Evolutionary conservation across 164 flowering plant species (phyloP), one percentile per base, ranked within the genome.

Genomic region (Litsea cubeba): DNA sequence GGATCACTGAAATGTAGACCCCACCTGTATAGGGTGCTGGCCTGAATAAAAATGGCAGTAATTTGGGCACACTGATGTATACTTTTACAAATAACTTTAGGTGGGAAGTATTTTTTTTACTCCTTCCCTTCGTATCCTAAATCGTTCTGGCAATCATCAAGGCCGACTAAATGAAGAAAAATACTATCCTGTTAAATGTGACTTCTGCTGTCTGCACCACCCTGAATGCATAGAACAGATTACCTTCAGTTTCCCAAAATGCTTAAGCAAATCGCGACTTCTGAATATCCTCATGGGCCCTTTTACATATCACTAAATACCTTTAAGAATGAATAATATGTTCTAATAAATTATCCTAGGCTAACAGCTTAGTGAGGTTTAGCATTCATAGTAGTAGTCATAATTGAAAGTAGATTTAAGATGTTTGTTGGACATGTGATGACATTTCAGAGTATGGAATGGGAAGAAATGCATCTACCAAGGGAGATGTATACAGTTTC

Each of bases 401-500:
- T 40, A 40, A 40, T 8, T 54, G 60, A 54, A 54, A 54, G 60
- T 14, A 54, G 60, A 54, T 54, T 54, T 17, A 20, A 14, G 12
- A 14, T 54, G 60, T 2, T 17, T 54, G 20, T 12, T 54, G 60
- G 6, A 54, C 60, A 20, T 54, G 46, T 40, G 46, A 40, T 40
- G 60, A 54, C 24, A 22, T 25, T 63, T 63, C 66, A 82, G 77
- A 82, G 80, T 77, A 77, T 63, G 84, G 82, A 62, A 14, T 73
- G 79, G 82, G 80, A 70, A 77, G 77, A 75, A 71, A 71, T 79
- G 79, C 82, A 28, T 75, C 80, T 35, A 73, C 58, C 12, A 75
- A 82, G 74, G 82, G 84, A 12, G 84, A 81, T 70, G 79, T 76
- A 12, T 82, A 79, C 80, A 82, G 80, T 77, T 79, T 77, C 68